These are phyloP conservation scores for Hydnum rufescens DNA, from an alignment of 768 basidiomycete genomes.

Conservation along the genomic window DNA sequence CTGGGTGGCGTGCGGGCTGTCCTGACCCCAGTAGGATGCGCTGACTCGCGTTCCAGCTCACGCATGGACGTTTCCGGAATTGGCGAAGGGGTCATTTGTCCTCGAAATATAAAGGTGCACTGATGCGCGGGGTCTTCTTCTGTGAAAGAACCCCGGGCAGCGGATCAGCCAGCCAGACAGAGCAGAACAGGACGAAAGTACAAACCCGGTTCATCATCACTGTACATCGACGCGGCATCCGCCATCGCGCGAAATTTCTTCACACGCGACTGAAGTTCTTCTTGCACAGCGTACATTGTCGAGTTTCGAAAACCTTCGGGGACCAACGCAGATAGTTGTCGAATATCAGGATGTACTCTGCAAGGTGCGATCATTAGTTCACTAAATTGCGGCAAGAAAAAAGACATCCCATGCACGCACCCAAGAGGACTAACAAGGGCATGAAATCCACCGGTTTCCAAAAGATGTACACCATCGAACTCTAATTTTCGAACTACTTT, in stretches of 20 bases:
- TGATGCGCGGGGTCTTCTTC: conserved; percentile 30
- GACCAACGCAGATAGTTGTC: conserved; percentile 44
- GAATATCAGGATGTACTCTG: too few species aligned
- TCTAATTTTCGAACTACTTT: conserved; percentile 34
- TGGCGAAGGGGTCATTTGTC: conserved; percentile 36
- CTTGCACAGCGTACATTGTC: conserved; percentile 36
- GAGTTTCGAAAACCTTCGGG: conserved; percentile 35
- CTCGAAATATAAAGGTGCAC: conserved; percentile 48
- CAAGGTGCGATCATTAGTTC: conserved; percentile 16
- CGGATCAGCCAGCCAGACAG: background rate
- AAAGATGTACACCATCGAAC: conserved; percentile 59
- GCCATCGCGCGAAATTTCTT: conserved; percentile 25
- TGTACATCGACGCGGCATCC: too few species aligned
- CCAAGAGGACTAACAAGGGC: conserved; percentile 46
- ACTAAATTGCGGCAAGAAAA: background rate
- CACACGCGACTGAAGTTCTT: conserved; percentile 39
- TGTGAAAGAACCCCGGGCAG: conserved; percentile 14
- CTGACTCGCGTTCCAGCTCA: conserved; percentile 54
- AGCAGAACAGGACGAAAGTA: background rate
- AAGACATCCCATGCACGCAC: conserved; percentile 21
- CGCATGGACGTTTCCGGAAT: conserved; percentile 37
- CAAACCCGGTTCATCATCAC: too few species aligned
- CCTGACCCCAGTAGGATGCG: conserved; percentile 50
- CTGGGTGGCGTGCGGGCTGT: conserved; percentile 38
- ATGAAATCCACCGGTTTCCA: conserved; percentile 55